Conservation (phyloP, 495 filamentous ascomycete species). For the Xylaria venustula region DNA sequence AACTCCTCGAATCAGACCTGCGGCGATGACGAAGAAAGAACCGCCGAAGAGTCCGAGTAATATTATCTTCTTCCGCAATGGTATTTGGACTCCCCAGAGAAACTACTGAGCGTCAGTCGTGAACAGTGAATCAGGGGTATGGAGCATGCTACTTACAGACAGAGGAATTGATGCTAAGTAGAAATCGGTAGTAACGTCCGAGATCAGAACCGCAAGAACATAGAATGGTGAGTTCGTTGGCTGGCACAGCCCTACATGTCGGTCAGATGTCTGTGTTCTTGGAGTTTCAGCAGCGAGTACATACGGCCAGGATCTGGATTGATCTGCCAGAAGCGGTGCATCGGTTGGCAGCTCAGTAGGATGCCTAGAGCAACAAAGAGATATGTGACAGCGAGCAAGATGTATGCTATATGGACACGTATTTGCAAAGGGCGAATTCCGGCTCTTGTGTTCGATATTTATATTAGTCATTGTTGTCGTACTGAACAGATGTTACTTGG, state of each 20-base stretch:
- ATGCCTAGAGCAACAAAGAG: slow-evolving; percentile 54
- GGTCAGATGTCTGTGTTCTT: not conserved
- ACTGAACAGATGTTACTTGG: not conserved
- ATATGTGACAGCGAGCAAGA: slow-evolving; percentile 51
- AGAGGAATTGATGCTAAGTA: slow-evolving; percentile 56
- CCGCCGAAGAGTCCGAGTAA: slow-evolving; percentile 49
- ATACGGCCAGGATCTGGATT: slow-evolving; percentile 53
- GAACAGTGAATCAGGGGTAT: not conserved
- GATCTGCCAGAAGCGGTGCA: slow-evolving; percentile 58
- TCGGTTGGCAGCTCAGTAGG: slow-evolving; percentile 52
- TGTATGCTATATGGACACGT: slow-evolving; percentile 54
- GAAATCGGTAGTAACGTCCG: slow-evolving; percentile 51
- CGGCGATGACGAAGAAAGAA: slow-evolving; percentile 49
- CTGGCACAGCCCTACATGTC: slow-evolving; percentile 41
- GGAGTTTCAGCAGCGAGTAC: slow-evolving; percentile 12
- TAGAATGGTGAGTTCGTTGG: slow-evolving; percentile 47
- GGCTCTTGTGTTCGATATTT: not conserved
- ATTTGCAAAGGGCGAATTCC: slow-evolving; percentile 46
- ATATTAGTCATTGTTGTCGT: not conserved
- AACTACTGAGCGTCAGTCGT: not conserved
- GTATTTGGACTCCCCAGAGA: slow-evolving; percentile 49
- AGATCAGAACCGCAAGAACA: slow-evolving; percentile 44
- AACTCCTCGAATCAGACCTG: slow-evolving; percentile 47
- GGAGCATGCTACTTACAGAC: slow-evolving; percentile 34
- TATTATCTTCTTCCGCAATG: slow-evolving; percentile 42